phyloP scores from a whole-genome alignment of 2,329 filamentous ascomycete genomes.

The Pseudogymnoascus verrucosus region DNA sequence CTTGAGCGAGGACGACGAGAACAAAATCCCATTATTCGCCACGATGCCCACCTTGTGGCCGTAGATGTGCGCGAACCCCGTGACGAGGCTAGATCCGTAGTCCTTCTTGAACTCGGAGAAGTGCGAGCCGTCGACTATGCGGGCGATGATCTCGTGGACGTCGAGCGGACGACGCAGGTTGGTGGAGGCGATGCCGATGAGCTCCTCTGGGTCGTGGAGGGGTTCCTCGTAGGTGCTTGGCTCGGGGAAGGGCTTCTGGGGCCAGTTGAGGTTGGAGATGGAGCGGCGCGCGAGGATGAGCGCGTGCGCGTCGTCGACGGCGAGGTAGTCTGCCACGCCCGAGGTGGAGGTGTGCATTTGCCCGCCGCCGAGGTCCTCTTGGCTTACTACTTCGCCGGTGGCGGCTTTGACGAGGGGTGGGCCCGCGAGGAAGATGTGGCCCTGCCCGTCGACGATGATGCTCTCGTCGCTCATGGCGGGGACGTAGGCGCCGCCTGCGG shows the following conservation, averaged over 20 bases:
- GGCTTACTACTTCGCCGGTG: constrained; percentile 83
- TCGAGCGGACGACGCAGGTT: constrained; percentile 81
- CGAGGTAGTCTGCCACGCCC: constrained; percentile 90
- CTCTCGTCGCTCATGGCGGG: constrained; percentile 96
- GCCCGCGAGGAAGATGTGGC: constrained; percentile 94
- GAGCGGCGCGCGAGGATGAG: constrained; percentile 76
- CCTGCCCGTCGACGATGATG: constrained; percentile 91
- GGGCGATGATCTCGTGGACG: constrained; percentile 83
- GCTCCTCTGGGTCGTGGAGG: constrained; percentile 68
- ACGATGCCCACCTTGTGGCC: constrained; percentile 87
- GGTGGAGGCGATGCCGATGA: constrained; percentile 81
- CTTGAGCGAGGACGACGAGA: constrained; percentile 82
- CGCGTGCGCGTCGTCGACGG: constrained; percentile 88
- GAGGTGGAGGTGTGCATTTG: constrained; percentile 84
- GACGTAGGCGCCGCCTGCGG: constrained; percentile 90
- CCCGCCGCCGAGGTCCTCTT: constrained; percentile 85
- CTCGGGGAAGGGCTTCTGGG: constrained; percentile 38
- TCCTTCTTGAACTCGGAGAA: constrained; percentile 93
- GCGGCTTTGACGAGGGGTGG: constrained; percentile 93
- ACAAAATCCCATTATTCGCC: constrained; percentile 92
- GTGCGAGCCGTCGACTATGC: constrained; percentile 81
- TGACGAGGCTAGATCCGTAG: constrained; percentile 84
- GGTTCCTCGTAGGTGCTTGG: constrained; percentile 60
- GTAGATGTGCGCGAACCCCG: constrained; percentile 84
- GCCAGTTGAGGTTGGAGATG: constrained; percentile 86